Base-by-base conservation (phyloP, 768 basidiomycete species). In the Leccinum obscurum region DNA sequence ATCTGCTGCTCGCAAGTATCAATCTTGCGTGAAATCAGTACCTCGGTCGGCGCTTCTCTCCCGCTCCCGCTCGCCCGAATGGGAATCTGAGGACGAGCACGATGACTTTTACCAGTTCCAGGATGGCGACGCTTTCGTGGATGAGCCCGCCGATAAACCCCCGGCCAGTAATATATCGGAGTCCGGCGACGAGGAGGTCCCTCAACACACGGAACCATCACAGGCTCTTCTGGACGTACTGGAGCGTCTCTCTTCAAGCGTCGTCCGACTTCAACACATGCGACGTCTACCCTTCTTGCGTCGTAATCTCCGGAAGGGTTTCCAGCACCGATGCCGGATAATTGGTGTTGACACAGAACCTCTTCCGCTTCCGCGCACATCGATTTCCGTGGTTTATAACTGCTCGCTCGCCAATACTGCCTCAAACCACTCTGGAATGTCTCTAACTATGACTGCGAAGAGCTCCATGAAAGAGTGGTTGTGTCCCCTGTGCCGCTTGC, bases 401-500 rank as follows among this genome's bases (percentile, higher is more conserved):
- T 63, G 56, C 59, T 59, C 53, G 39, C 28, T 68, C 54, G 24
- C 46, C 51, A 20, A 60, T 20, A 55, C 46, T 52, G n/a, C 37
- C 48, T 37, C 57, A 48, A 58, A 26, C 62, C 60, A 17, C 52
- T 58, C 56, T 50, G 62, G 3, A 64, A 65, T 24, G 59, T 61
- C 44, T 56, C 62, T 17, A 15, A 22, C 55, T 34, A 59, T 26
- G 49, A 58, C 26, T 9, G 59, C 64, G 30, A 68, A 62, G 39
- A 71, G 73, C 14, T 65, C 58, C 10, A 72, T 79, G 68, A 62
- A 60, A 20, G 63, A 70, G 2, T 84, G 81, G 77, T 44, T 70
- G 44, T 88, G 86, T 63, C 85, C 86, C 0, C 63, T 87, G n/a
- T 88, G 86, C 64, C 74, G 76, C 37, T 56, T 83, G 10, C 76